A percentile compares a stretch with the other conserved stretches of the same genome.
Evolutionary conservation across 768 basidiomycete species (phyloP).

Genomic region (Daedalea quercina): DNA sequence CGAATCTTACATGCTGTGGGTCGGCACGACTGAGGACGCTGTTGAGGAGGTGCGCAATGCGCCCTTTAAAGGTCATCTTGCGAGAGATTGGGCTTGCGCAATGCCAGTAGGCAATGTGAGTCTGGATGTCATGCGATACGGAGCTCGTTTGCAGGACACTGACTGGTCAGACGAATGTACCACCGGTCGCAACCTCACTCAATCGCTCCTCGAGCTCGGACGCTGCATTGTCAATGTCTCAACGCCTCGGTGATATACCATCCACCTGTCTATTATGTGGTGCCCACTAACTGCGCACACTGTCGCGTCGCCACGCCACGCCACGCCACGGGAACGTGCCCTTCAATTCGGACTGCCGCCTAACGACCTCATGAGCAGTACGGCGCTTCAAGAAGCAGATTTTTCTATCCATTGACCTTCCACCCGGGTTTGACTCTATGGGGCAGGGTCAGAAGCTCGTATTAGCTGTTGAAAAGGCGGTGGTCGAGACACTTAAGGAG

Average conservation of each 20-base stretch:
- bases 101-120: constrained; percentile 51
- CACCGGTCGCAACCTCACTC: constrained; percentile 51
- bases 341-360: too few relatives aligned
- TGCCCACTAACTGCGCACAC: constrained; percentile 12
- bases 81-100: constrained; percentile 77
- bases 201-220: constrained; percentile 59
- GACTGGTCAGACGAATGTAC: constrained; percentile 14
- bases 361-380: constrained; percentile 33
- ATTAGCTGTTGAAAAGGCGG: constrained; percentile 54
- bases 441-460: constrained; percentile 42
- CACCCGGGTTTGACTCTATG: constrained; percentile 30
- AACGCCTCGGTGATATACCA: constrained; percentile 59
- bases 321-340: too few relatives aligned
- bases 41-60: constrained; percentile 40
- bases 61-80: constrained; percentile 48
- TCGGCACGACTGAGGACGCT: constrained; percentile 49
- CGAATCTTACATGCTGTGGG: constrained; percentile 80
- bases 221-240: constrained; percentile 66
- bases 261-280: constrained; percentile 6
- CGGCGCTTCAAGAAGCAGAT: constrained; percentile 59
- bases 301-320: constrained; percentile 7
- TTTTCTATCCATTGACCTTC: constrained; percentile 65
- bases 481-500: constrained; percentile 39
- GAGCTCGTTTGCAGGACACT: neutral
- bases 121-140: neutral